phyloP scores from a whole-genome alignment of 2,329 filamentous ascomycete species.

The Mollisiaceae sp. region DNA sequence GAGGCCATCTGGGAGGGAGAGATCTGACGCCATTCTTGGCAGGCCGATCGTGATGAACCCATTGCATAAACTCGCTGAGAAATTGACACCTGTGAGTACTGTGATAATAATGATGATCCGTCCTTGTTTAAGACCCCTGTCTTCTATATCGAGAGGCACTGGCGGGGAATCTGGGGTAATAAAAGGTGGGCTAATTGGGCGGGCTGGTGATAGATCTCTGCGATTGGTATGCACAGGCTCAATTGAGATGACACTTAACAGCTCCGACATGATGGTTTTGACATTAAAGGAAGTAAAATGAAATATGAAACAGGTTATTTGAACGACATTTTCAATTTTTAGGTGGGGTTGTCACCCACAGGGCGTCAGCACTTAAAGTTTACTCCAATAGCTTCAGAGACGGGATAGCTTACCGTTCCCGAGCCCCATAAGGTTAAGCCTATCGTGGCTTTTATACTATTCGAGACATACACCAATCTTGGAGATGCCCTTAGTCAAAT shows the following conservation, averaged over 20 bases:
- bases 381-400: background rate
- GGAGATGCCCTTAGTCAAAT: background rate
- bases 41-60: constrained; percentile 46
- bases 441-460: background rate
- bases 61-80: constrained; percentile 39
- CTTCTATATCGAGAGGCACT: constrained; percentile 20
- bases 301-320: background rate
- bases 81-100: constrained; percentile 34
- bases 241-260: background rate
- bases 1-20: constrained; percentile 29
- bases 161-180: background rate
- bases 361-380: background rate
- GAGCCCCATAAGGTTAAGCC: background rate
- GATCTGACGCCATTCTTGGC: constrained; percentile 47
- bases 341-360: background rate
- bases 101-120: constrained; percentile 21
- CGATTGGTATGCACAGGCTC: background rate
- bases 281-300: background rate
- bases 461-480: background rate
- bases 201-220: background rate
- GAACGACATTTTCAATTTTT: background rate
- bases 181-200: background rate
- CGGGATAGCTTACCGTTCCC: background rate
- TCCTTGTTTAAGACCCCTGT: constrained; percentile 17
- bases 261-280: background rate